These are phyloP conservation scores for Epithele typhae DNA, from an alignment of 768 basidiomycete species.

Conservation along the genomic window DNA sequence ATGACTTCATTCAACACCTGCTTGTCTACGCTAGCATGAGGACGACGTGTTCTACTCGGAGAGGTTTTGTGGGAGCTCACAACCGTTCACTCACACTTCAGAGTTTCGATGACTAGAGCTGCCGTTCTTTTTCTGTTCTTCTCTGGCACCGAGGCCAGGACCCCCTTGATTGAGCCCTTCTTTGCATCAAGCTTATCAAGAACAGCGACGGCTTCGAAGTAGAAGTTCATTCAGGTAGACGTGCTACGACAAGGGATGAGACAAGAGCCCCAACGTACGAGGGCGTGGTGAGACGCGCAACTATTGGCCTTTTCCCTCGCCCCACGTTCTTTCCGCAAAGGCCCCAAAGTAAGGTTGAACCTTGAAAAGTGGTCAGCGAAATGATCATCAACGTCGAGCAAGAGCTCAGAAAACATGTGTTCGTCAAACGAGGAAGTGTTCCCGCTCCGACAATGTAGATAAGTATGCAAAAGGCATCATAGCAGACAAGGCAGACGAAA, in stretches of 20 bases:
- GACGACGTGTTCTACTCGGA: not conserved
- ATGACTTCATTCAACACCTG: slow-evolving; percentile 70
- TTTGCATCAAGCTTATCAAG: slow-evolving; percentile 85
- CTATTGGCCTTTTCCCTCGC: no score
- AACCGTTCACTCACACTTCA: slow-evolving; percentile 70
- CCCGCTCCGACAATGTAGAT: slow-evolving; percentile 91
- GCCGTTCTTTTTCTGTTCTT: slow-evolving; percentile 74
- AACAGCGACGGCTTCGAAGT: slow-evolving; percentile 82
- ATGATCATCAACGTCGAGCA: no score
- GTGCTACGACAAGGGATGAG: slow-evolving; percentile 22
- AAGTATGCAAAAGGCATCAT: slow-evolving; percentile 60
- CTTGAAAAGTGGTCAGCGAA: no score
- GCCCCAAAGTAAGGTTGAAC: no score
- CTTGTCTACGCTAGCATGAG: slow-evolving; percentile 53
- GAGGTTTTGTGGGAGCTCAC: not conserved
- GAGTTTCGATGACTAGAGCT: slow-evolving; percentile 88
- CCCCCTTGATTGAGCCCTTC: slow-evolving; percentile 88
- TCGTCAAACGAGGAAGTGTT: slow-evolving; percentile 50
- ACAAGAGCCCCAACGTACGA: slow-evolving; percentile 9
- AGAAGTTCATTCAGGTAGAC: slow-evolving; percentile 84
- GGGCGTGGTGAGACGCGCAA: not conserved
- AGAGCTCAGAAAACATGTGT: slow-evolving; percentile 18
- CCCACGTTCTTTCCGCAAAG: no score
- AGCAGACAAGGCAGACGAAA: no score
- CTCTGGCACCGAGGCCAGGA: slow-evolving; percentile 68